Percentiles rank a stretch among this genome's conserved stretches.
Conservation (phyloP, 257 asterid species). For the Osmanthus fragrans region DNA sequence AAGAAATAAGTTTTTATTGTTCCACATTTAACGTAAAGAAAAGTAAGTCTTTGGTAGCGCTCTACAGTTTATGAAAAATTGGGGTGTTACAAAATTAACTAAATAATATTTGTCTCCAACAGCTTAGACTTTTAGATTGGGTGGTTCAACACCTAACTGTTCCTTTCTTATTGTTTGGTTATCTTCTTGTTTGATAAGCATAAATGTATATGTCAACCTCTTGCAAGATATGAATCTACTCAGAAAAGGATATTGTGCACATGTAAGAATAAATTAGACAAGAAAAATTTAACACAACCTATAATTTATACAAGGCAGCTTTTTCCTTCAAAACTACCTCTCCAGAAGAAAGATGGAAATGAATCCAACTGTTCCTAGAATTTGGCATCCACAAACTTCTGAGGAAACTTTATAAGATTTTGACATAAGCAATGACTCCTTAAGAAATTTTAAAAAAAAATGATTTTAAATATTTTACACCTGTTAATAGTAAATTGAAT, state of each 20-base stretch:
- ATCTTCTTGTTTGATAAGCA: neutral
- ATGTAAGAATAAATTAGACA: too few relatives aligned
- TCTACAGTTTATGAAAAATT: too few relatives aligned
- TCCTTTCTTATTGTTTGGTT: neutral
- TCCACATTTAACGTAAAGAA: too few relatives aligned
- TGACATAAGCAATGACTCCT: neutral
- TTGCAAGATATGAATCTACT: neutral
- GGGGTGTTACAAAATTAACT: neutral
- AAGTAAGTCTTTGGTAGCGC: too few relatives aligned
- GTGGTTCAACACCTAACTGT: neutral
- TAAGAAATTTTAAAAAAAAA: neutral
- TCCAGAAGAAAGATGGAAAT: neutral
- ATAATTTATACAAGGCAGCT: too few relatives aligned
- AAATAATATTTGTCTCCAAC: neutral
- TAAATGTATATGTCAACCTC: neutral
- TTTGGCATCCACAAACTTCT: neutral
- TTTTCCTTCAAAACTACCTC: neutral
- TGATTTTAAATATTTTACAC: neutral
- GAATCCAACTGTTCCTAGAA: neutral
- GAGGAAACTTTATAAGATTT: neutral
- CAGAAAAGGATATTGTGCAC: neutral
- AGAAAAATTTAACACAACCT: neutral
- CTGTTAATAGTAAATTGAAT: neutral
- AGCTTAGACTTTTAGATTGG: neutral
- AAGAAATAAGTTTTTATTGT: too few relatives aligned